Evolutionary conservation across 805 yeast genomes (phyloP), one percentile per base, ranked within the genome.

Genomic region (Nakazawaea laoshanensis): DNA sequence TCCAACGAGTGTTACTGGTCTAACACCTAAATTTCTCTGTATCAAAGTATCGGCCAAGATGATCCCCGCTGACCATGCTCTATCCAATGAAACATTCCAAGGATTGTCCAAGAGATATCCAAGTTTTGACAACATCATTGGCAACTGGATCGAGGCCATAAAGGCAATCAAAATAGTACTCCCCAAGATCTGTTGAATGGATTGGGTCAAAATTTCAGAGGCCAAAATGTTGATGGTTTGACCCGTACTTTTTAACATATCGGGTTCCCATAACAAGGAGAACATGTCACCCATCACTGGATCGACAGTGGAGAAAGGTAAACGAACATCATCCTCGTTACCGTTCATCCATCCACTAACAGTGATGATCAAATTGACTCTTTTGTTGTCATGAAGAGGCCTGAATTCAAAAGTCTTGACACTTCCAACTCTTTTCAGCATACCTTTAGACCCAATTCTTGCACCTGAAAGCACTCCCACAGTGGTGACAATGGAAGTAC

Each of bases 261-360:
- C 98, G 0, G 99, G 99, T 55, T 92, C 99, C 98, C 98, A 92
- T 30, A 84, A 61, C 6, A 92, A 63, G 1, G 97, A 86, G 46
- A 81, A 84, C 44, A 92, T 59, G 52, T 92, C 99, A 12, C 99
- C 99, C 89, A 89, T 87, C 0, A 89, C 85, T 0, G 98, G 98
- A 50, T 94, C 98, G 7, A 92, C 83, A 0, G 98, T 92, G 1
- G 95, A 83, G 50, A 88, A 92, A 2, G 98, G 98, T 41, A 92
- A 67, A 50, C 99, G 68, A 14, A 92, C 89, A 67, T 92, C 99
- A 74, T 92, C 99, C 46, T 77, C 74, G 38, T 77, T 80, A 53
- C 96, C 94, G 34, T 79, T 80, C 89, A 92, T 87, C 99, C 99
- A 92, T 1, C 99, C 99, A 33, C 94, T 76, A 0, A 94, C 87